Base-by-base conservation (phyloP, 768 basidiomycete species). In the Lanmaoa rubissima region DNA sequence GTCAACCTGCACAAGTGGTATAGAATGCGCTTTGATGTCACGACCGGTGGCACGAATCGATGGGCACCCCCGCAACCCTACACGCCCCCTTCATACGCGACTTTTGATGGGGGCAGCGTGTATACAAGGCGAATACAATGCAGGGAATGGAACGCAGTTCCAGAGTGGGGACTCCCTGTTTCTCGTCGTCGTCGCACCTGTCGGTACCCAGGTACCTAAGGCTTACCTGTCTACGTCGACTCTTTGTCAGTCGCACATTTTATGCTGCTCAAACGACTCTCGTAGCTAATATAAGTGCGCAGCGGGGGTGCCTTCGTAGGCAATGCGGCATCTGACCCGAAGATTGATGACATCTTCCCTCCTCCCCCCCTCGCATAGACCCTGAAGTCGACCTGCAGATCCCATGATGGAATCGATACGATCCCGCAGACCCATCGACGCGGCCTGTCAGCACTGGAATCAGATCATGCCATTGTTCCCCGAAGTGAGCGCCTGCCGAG, bases 1-100 rank as follows among this genome's bases (percentile, higher is more conserved):
- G 13, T 34, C 50, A 49, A 39, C 48, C 46, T 53, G 48, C 19
- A 43, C 52, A 39, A 51, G 47, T 43, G 45, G 51, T 34, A 48
- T 48, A 40, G 31, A 41, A 49, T 32, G 31, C 24, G 14, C 28
- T 39, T 19, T 28, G 13, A 13, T 6, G 36, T n/a, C 36, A 26
- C 12, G 34, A 44, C 21, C 17, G 10, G 40, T 40, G 59, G 47
- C 48, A n/a, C 50, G 21, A 40, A 54, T 60, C 48, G 36, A 53
- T 50, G 36, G 36, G 12, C 45, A n/a, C 51, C 43, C 53, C 45
- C 47, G 5, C 53, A 64, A 49, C 54, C 53, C 41, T 46, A 57
- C 62, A 67, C 47, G 58, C 58, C 59, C 40, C 52, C 41, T 61
- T 16, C 61, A 24, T 50, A 45, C 53, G 46, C 52, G 48, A 46